Base-by-base conservation (phyloP, 768 basidiomycete genomes). In the Tephrocybe rancida region DNA sequence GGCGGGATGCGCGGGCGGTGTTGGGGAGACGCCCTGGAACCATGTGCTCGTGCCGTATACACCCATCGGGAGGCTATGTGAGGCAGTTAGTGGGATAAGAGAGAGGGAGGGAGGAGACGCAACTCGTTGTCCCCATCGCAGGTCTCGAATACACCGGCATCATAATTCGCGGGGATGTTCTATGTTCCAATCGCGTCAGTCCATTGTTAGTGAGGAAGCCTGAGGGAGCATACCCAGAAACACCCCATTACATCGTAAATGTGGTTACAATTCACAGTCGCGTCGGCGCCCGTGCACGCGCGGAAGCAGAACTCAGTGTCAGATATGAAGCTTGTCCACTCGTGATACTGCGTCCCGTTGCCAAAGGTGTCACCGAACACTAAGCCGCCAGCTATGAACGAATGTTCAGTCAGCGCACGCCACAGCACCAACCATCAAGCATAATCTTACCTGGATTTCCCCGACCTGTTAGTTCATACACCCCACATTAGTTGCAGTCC, bases 241-340 rank as follows among this genome's bases (percentile, higher is more conserved):
- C 79, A 81, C 13, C 84, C 87, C 79, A 84, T 82, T 48, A 83
- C 77, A 61, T 91, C 89, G 58, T 85, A 90, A 58, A 88, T 86
- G 73, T 94, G 88, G 68, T 90, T 83, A 76, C 90, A 92, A 50
- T 78, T 75, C 34, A 69, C 67, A 10, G 76, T 77, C 0, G 84
- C 79, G 49, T 84, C 80, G 14, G 80, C 67, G 11, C 84, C 85
- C 8, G 73, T 66, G 70, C 92, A 94, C 3, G 84, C 75, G 10
- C 50, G 50, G 50, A 52, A 52, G 24, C 50, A 52, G 43, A 52
- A 52, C 16, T 52, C 50, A 5, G 14, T 52, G 18, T 45, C 51
- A 45, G 89, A 90, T 60, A 92, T 85, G 73, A 92, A 92, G 68
- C 79, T 83, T 39, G 88, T 92, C 92, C 93, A 95, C 65, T 92